Base-by-base conservation (phyloP, 129 eudicot genomes). In the Tagetes erecta region DNA sequence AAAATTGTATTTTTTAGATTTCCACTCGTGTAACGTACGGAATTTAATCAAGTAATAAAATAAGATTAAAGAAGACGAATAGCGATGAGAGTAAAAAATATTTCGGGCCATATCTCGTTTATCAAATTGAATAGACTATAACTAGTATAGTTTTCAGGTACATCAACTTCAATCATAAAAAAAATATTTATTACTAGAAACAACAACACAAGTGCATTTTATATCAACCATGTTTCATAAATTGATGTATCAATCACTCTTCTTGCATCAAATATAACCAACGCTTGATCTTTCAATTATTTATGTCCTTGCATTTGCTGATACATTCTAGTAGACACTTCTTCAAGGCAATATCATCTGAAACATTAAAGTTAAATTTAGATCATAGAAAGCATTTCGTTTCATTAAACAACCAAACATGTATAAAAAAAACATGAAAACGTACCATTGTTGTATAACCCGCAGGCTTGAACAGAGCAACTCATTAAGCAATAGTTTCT, bases 391-490 rank as follows among this genome's bases (percentile, higher is more conserved):
- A 20, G 27, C 27, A 20, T 20, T 20, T 20, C 27, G 27, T 20
- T 20, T 20, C 27, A 20, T 20, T 20, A 20, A 20, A 20, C 27
- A 20, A 0, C 27, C 27, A 20, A 20, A 9, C 0, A 0, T 3
- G 3, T 46, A 2, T 31, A 33, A 1, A n/a, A 2, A 3, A 39
- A 8, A 8, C 37, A 20, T 37, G 66, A 53, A 34, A 12, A 13
- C 56, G 6, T 58, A 58, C 77, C 77, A 44, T 42, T 2, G 34
- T 9, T 37, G 44, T 13, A 31, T 13, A 33, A 30, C 33, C 14
- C 37, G 6, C 68, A 72, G 44, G 68, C 31, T 58, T 72, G 68
- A 35, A 57, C 3, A 58, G 56, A 72, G 34, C 77, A 72, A 4
- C 45, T 4, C 6, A 57, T 6, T 41, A 42, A 3, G 33, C 77